Evolutionary conservation across 352 stramenopile species (phyloP).

Genomic region (Phytopythium oedochilum): DNA sequence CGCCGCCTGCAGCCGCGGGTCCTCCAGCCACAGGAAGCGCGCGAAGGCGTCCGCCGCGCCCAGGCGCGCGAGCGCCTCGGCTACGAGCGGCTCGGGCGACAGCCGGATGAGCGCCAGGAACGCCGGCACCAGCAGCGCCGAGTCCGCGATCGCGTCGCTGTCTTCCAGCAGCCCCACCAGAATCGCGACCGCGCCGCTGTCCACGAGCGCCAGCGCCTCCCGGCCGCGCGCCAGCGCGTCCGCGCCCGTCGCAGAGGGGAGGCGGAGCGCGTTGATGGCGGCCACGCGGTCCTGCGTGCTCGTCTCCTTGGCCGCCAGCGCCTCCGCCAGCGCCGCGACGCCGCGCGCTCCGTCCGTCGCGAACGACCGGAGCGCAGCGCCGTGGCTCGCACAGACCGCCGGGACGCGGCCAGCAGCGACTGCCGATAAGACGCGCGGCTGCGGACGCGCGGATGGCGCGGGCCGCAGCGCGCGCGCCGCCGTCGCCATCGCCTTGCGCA

Average conservation of each 20-base stretch:
- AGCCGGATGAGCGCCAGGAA: constrained; percentile 66
- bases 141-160: constrained; percentile 36
- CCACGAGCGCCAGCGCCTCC: constrained; percentile 48
- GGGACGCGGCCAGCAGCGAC: not conserved
- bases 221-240: constrained; percentile 18
- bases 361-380: no score
- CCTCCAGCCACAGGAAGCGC: constrained; percentile 28
- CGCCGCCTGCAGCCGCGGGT: constrained; percentile 57
- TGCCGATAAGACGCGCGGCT: not conserved
- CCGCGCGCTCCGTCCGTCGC: constrained; percentile 7
- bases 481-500: not conserved
- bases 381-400: no score
- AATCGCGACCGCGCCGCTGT: constrained; percentile 39
- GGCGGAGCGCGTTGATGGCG: constrained; percentile 26
- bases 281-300: constrained; percentile 23
- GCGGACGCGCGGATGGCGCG: no score
- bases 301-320: constrained; percentile 31
- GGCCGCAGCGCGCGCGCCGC: constrained; percentile 3
- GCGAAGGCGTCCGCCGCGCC: constrained; percentile 29
- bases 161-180: constrained; percentile 49
- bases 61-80: constrained; percentile 56
- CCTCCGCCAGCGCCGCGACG: constrained; percentile 21
- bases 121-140: constrained; percentile 49
- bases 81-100: constrained; percentile 40
- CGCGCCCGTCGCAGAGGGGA: constrained; percentile 19